These are phyloP conservation scores for Kodamaea derodonti DNA, from an alignment of 1,139 yeast genomes.

Conservation along the genomic window DNA sequence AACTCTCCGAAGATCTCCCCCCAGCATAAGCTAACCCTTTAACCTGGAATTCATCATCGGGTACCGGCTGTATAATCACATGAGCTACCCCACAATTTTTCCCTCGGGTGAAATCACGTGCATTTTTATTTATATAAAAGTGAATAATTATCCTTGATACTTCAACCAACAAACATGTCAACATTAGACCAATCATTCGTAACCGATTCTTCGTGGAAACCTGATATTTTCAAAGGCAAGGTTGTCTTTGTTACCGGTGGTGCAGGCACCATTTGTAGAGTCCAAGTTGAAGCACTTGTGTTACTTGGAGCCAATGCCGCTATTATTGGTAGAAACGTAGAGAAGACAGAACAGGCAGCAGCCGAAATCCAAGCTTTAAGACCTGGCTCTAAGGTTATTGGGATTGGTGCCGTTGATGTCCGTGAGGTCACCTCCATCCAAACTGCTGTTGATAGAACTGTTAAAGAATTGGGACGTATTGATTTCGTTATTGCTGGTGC, in stretches of 20 bases:
- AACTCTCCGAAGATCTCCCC: no score
- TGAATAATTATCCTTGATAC: not conserved
- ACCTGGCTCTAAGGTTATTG: slow-evolving; percentile 59
- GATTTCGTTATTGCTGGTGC: slow-evolving; percentile 93
- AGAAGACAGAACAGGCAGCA: slow-evolving; percentile 65
- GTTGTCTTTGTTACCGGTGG: slow-evolving; percentile 94
- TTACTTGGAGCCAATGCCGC: slow-evolving; percentile 83
- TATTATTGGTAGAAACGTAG: slow-evolving; percentile 71
- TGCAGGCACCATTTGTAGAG: slow-evolving; percentile 88
- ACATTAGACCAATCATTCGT: slow-evolving; percentile 28
- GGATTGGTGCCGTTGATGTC: slow-evolving; percentile 72
- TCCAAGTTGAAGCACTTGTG: slow-evolving; percentile 79
- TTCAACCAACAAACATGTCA: slow-evolving; percentile 7
- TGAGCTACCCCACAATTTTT: not conserved
- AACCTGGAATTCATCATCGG: no score
- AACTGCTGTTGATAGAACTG: slow-evolving; percentile 62
- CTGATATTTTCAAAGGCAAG: slow-evolving; percentile 70
- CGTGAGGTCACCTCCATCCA: slow-evolving; percentile 57
- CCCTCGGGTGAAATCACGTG: not conserved
- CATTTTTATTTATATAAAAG: not conserved
- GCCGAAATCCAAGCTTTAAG: slow-evolving; percentile 56
- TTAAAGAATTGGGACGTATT: slow-evolving; percentile 61
- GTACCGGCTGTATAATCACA: not conserved
- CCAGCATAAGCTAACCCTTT: no score
- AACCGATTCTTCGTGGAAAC: slow-evolving; percentile 39